A percentile compares a stretch with the other conserved stretches of the same genome.
Conservation (phyloP, 1,284 basidiomycete species). For the Rhodotorula mucilaginosa region DNA sequence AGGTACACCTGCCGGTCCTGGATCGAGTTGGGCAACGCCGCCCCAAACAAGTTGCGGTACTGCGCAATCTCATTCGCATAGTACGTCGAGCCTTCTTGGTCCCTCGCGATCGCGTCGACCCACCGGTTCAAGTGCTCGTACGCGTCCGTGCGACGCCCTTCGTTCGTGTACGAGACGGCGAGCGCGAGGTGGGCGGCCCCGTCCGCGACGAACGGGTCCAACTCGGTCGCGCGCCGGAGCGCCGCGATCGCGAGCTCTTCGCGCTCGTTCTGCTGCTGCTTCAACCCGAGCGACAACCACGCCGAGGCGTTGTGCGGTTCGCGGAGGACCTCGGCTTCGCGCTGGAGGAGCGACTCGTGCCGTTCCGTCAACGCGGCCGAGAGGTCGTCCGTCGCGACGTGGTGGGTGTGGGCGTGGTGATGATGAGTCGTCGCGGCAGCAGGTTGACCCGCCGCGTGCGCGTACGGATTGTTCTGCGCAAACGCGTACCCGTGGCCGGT, state of each 20-base stretch:
- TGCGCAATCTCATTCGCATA: constrained; percentile 58
- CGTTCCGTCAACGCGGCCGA: constrained; percentile 18
- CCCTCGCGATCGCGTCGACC: constrained; percentile 53
- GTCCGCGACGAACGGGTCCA: constrained; percentile 58
- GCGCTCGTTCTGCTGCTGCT: constrained; percentile 97
- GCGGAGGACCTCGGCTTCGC: constrained; percentile 84
- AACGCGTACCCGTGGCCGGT: constrained; percentile 65
- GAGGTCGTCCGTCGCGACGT: constrained; percentile 9
- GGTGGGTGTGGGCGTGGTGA: constrained; percentile 48
- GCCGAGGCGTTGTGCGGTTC: constrained; percentile 68
- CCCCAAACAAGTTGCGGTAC: constrained; percentile 47
- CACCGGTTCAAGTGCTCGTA: constrained; percentile 79
- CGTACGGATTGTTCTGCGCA: constrained; percentile 76
- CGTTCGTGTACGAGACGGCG: constrained; percentile 89
- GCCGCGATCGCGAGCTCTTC: constrained; percentile 88
- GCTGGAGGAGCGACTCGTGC: constrained; percentile 58
- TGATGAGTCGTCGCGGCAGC: constrained; percentile 53
- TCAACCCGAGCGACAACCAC: constrained; percentile 92
- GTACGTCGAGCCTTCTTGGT: constrained; percentile 49
- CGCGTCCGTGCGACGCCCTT: constrained; percentile 67
- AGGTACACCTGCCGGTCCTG: constrained; percentile 45
- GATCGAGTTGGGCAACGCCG: constrained; percentile 12
- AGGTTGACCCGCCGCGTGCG: constrained; percentile 42
- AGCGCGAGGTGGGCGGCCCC: constrained; percentile 82
- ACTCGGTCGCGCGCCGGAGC: constrained; percentile 72